Base-by-base conservation (phyloP, 352 stramenopile genomes). In the Globisporangium yorkense region DNA sequence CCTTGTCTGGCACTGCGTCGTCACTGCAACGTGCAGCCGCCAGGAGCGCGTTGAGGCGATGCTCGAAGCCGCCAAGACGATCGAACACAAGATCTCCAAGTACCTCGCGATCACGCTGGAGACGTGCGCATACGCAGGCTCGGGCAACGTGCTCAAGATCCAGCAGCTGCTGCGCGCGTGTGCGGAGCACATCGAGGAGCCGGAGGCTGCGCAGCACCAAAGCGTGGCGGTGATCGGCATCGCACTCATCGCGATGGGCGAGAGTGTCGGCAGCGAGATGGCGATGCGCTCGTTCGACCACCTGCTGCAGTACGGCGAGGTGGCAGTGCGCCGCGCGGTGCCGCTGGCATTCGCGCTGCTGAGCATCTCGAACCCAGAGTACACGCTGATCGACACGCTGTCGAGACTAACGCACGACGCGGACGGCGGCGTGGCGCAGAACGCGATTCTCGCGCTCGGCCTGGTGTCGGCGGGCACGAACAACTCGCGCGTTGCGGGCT, bases 241-340 rank as follows among this genome's bases (percentile, higher is more conserved):
- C 65, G 96, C 92, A 27, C 72, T 99, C 18, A 98, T 99, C 50
- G 96, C 96, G 1, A 97, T 99, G 85, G 97, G 97, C 46, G 97
- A 99, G 74, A 96, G 91, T 62, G 93, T 98, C 55, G 92, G 94
- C 33, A 90, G 88, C 56, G 97, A 99, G 72, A 99, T 99, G 97
- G 93, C 95, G 15, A 89, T 99, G 62, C 85, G 97, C 62, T 97
- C 96, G 44, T 99, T 99, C 67, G 97, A 99, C 59, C 97, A 99
- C 71, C 84, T 99, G 64, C 85, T 99, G 37, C 97, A 99, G 74
- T 99, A 99, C 71, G 98, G 97, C 45, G 97, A 99, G 74, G 82
- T 99, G 39, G 89, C 92, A 6, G 97, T 99, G 54, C 94, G 97
- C 59, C 89, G 97, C 27, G 97, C 96, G 21, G 96, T 99, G 39